Evolutionary conservation across 306 rosid species (phyloP), one percentile per base, ranked within the genome.

Genomic region (Prunus mume): DNA sequence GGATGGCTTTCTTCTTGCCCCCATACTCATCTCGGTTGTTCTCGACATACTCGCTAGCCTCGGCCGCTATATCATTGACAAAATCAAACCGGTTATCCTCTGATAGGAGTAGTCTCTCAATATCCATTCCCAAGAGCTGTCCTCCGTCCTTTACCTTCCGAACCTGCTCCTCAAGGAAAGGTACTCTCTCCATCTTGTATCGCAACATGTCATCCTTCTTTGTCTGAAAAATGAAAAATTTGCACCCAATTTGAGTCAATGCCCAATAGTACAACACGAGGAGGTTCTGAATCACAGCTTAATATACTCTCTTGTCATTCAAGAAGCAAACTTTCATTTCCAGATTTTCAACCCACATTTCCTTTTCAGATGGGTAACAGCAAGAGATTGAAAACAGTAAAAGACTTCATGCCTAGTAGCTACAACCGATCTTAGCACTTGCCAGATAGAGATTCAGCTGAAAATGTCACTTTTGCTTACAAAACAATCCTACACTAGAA

Each of bases 161-260:
- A 82, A 89, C 86, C 65, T 95, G 97, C 87, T 95, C 98, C 86
- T 95, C 98, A 1, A 95, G 87, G 74, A 95, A 95, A 24, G 98
- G 98, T 50, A 87, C 22, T 20, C 98, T 88, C 81, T 92, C 90
- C 93, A 87, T 74, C 27, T 67, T 83, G 82, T 69, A 78, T 3
- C 65, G 71, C 82, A 89, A 74, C 85, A 82, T 77, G 38, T 75
- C 87, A 61, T 95, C 98, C 79, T 87, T 86, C 83, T 89, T 90
- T 5, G 75, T 82, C 98, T 95, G 81, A 77, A 79, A 24, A 74
- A 78, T 60, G 24, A 14, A 58, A 24, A 10, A 24, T 14, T 12
- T 17, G 12, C 3, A 38, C 14, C n/a, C 28, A 9, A 38, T 25
- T 56, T 52, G 4, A 22, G 47, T 18, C 6, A 70, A 45, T 70